Evolutionary conservation across 1,139 yeast species (phyloP).

Genomic region (Suhomyces terraborum): DNA sequence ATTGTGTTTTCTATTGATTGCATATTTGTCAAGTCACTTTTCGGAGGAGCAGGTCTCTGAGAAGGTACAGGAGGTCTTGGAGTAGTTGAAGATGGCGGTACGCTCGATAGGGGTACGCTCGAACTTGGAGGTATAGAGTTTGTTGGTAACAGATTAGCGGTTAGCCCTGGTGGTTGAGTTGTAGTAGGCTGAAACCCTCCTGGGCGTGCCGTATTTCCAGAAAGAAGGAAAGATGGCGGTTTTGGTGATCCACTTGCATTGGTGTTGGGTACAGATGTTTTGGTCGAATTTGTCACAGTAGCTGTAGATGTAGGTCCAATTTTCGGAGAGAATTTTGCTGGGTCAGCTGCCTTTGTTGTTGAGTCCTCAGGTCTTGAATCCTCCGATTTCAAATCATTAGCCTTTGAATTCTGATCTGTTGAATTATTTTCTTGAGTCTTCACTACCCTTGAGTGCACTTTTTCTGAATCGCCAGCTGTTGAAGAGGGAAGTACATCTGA

Average conservation of each 20-base stretch:
- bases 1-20: conserved; percentile 67
- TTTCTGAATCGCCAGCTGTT: background rate
- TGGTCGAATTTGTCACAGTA: conserved; percentile 8
- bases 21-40: conserved; percentile 42
- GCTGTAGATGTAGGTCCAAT: too few relatives aligned
- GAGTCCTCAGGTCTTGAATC: too few relatives aligned
- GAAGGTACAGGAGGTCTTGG: conserved; percentile 5
- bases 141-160: background rate
- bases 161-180: background rate
- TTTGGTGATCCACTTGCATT: conserved; percentile 10
- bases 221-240: conserved; percentile 11
- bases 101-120: background rate
- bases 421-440: too few relatives aligned
- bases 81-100: too few relatives aligned
- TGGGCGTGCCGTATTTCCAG: conserved; percentile 9
- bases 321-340: background rate
- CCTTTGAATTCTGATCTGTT: too few relatives aligned
- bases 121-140: conserved; percentile 2
- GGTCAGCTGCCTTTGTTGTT: background rate
- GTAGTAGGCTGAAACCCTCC: conserved; percentile 4
- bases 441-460: too few relatives aligned
- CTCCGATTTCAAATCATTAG: too few relatives aligned
- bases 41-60: conserved; percentile 17
- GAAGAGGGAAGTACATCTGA: too few relatives aligned
- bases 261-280: conserved; percentile 9